A percentile compares a stretch with the other conserved stretches of the same genome.
Evolutionary conservation across 2,329 filamentous ascomycete genomes (phyloP).

Genomic region (Ceratocystis diversiconidia): DNA sequence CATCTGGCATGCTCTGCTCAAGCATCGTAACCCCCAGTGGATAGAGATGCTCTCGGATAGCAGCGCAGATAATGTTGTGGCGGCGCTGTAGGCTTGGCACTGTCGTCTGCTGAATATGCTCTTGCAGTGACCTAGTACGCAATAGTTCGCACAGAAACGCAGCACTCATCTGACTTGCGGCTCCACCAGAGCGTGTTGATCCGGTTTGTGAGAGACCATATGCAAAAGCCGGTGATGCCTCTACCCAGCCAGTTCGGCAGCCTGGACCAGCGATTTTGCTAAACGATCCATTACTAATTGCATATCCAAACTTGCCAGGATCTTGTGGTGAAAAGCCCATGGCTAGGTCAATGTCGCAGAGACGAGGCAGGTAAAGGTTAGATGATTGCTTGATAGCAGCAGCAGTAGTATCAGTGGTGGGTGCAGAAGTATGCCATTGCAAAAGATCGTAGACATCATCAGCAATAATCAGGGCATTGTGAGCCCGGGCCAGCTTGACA

Average conservation of each 20-base stretch:
- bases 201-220: constrained; percentile 40
- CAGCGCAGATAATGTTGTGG: constrained; percentile 38
- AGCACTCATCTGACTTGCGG: constrained; percentile 41
- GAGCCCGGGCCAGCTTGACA: constrained; percentile 60
- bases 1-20: constrained; percentile 28
- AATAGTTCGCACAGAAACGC: constrained; percentile 38
- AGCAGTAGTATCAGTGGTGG: constrained; percentile 10
- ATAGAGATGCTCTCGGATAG: constrained; percentile 44
- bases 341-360: constrained; percentile 63
- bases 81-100: constrained; percentile 34
- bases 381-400: constrained; percentile 17
- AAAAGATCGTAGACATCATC: constrained; percentile 95
- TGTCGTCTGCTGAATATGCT: constrained; percentile 30
- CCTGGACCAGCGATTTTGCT: constrained; percentile 78
- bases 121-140: constrained; percentile 29
- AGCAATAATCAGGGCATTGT: constrained; percentile 68
- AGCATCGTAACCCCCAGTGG: constrained; percentile 44
- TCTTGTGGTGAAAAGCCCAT: constrained; percentile 41
- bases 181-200: constrained; percentile 41
- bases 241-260: constrained; percentile 74
- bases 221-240: constrained; percentile 46
- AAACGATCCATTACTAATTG: constrained; percentile 76
- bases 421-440: constrained; percentile 48
- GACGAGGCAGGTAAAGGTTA: constrained; percentile 50
- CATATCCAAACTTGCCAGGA: constrained; percentile 52